Evolutionary conservation across 1,139 yeast species (phyloP).

Genomic region (Schizosaccharomyces versatilis): DNA sequence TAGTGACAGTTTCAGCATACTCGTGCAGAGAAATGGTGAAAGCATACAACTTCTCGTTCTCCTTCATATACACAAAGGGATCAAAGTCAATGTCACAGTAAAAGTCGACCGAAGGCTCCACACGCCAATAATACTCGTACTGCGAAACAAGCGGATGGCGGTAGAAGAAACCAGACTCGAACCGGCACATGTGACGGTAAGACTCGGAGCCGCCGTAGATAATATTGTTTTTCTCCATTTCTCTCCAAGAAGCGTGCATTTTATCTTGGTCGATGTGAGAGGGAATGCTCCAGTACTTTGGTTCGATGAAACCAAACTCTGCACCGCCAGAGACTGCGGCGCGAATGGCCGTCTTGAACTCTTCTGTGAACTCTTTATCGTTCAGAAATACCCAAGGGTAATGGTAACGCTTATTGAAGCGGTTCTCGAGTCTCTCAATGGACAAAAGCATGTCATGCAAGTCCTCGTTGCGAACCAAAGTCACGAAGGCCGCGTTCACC

Average conservation of each 20-base stretch:
- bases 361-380: constrained; percentile 36
- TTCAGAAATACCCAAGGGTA: constrained; percentile 70
- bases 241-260: constrained; percentile 17
- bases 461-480: constrained; percentile 46
- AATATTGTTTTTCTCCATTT: constrained; percentile 21
- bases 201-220: constrained; percentile 41
- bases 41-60: constrained; percentile 38
- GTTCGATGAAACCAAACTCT: constrained; percentile 37
- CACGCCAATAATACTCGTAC: constrained; percentile 52
- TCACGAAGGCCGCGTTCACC: constrained; percentile 45
- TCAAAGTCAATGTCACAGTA: constrained; percentile 46
- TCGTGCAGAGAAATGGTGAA: constrained; percentile 63
- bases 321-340: constrained; percentile 38
- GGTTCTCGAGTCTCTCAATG: constrained; percentile 41
- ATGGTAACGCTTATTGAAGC: constrained; percentile 42
- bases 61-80: constrained; percentile 39
- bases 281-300: constrained; percentile 54
- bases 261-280: constrained; percentile 39
- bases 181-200: constrained; percentile 55
- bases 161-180: constrained; percentile 45
- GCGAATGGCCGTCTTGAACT: constrained; percentile 30
- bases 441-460: constrained; percentile 36
- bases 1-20: constrained; percentile 62
- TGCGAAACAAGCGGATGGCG: constrained; percentile 30
- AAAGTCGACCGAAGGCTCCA: constrained; percentile 38